These are phyloP conservation scores for Xylariaceae sp. DNA, from an alignment of 2,329 filamentous ascomycete species.

Conservation along the genomic window DNA sequence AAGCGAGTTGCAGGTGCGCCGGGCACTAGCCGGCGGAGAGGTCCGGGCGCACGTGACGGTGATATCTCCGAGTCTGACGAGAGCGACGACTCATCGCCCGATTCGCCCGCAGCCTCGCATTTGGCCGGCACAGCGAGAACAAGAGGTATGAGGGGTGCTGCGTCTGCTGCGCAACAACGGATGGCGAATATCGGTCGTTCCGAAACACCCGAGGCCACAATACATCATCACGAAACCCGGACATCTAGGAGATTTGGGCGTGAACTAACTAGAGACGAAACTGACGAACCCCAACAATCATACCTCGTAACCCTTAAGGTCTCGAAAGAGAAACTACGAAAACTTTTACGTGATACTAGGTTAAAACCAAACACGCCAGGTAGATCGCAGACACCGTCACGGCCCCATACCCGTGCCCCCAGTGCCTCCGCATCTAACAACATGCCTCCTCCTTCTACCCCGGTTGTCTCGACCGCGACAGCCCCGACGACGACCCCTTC, in stretches of 20 bases:
- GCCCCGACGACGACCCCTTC: constrained; percentile 24
- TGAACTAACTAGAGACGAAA: constrained; percentile 74
- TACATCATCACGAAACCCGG: constrained; percentile 74
- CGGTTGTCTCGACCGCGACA: constrained; percentile 31
- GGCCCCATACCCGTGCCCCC: constrained; percentile 52
- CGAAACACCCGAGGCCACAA: constrained; percentile 79
- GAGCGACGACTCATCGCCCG: constrained; percentile 82
- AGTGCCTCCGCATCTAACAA: constrained; percentile 40
- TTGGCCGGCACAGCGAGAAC: constrained; percentile 81
- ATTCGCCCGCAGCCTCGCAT: constrained; percentile 80
- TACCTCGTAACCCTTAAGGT: constrained; percentile 77
- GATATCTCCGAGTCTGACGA: constrained; percentile 87
- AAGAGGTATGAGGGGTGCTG: constrained; percentile 85
- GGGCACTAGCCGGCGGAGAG: constrained; percentile 58
- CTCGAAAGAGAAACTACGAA: constrained; percentile 69
- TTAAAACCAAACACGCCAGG: constrained; percentile 46
- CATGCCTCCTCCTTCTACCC: constrained; percentile 41
- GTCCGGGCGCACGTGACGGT: constrained; percentile 59
- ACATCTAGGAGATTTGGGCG: constrained; percentile 63
- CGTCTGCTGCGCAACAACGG: constrained; percentile 81
- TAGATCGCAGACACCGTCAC: constrained; percentile 48
- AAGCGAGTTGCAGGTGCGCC: constrained; percentile 69
- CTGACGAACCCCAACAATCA: constrained; percentile 66
- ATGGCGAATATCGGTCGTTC: constrained; percentile 83
- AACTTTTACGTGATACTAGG: constrained; percentile 60